phyloP scores from a whole-genome alignment of 805 yeast species.

The Ogataea angusta region DNA sequence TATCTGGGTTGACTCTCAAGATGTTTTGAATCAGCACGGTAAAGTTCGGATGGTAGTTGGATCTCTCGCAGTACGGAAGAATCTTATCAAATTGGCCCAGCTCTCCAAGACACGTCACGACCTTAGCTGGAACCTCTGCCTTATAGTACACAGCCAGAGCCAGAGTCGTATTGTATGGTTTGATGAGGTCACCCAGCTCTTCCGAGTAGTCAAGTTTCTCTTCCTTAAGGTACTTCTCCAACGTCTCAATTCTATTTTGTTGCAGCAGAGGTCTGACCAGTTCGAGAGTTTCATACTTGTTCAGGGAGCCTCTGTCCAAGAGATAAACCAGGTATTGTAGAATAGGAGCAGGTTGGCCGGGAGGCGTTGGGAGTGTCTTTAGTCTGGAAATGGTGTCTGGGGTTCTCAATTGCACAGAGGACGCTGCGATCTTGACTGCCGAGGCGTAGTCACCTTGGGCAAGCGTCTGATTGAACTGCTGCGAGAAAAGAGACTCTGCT shows the following conservation, averaged over 20 bases:
- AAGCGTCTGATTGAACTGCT: slow-evolving; percentile 85
- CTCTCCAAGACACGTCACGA: slow-evolving; percentile 89
- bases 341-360: slow-evolving; percentile 93
- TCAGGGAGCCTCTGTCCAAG: slow-evolving; percentile 88
- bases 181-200: slow-evolving; percentile 94
- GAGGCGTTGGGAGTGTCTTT: slow-evolving; percentile 85
- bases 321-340: slow-evolving; percentile 88
- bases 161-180: slow-evolving; percentile 78
- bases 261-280: slow-evolving; percentile 93
- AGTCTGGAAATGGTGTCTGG: slow-evolving; percentile 91
- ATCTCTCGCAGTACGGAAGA: slow-evolving; percentile 88
- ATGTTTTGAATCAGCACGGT: slow-evolving; percentile 86
- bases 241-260: slow-evolving; percentile 88
- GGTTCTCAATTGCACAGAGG: slow-evolving; percentile 88
- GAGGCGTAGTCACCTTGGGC: slow-evolving; percentile 81
- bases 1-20: slow-evolving; percentile 92
- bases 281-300: slow-evolving; percentile 90
- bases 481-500: slow-evolving; percentile 86
- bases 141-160: slow-evolving; percentile 90
- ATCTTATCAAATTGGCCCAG: slow-evolving; percentile 95
- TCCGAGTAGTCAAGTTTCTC: slow-evolving; percentile 94
- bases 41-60: slow-evolving; percentile 84
- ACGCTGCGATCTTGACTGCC: slow-evolving; percentile 97
- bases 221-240: slow-evolving; percentile 95
- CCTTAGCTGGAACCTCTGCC: slow-evolving; percentile 80